These are phyloP conservation scores for Blastobotrys petasosporus DNA, from an alignment of 1,139 yeast genomes.

Conservation along the genomic window DNA sequence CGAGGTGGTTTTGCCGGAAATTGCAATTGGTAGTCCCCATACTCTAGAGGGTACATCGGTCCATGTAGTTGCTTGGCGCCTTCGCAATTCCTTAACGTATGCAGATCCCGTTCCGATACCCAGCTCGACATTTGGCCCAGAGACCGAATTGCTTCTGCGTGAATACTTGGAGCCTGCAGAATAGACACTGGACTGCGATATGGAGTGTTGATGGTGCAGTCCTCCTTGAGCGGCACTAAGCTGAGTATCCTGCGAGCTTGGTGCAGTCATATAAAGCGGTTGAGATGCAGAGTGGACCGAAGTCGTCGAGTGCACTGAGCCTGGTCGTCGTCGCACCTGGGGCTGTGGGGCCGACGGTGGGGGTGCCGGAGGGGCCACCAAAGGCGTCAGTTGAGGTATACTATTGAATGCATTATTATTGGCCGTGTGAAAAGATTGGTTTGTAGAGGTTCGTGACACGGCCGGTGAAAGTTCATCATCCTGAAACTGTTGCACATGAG, in stretches of 20 bases:
- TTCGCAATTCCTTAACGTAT: conserved; percentile 51
- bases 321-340: conserved; percentile 6
- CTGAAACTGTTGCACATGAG: too few relatives aligned
- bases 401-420: not conserved
- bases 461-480: too few relatives aligned
- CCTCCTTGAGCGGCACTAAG: not conserved
- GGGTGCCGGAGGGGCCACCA: not conserved
- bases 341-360: not conserved
- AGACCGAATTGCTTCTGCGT: conserved; percentile 2
- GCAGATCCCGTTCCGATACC: conserved; percentile 36
- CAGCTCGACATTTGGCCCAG: conserved; percentile 7
- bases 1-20: conserved; percentile 38
- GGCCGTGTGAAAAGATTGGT: too few relatives aligned
- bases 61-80: conserved; percentile 46
- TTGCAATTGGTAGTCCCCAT: conserved; percentile 65
- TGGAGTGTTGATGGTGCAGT: conserved; percentile 9
- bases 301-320: conserved; percentile 9
- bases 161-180: conserved; percentile 9
- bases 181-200: conserved; percentile 11
- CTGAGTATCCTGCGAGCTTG: not conserved
- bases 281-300: conserved; percentile 8
- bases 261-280: conserved; percentile 13
- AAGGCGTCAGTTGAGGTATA: not conserved
- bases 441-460: too few relatives aligned
- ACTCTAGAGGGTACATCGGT: conserved; percentile 49